Base-by-base conservation (phyloP, 2,329 filamentous ascomycete genomes). In the Fusarium bactridioides region DNA sequence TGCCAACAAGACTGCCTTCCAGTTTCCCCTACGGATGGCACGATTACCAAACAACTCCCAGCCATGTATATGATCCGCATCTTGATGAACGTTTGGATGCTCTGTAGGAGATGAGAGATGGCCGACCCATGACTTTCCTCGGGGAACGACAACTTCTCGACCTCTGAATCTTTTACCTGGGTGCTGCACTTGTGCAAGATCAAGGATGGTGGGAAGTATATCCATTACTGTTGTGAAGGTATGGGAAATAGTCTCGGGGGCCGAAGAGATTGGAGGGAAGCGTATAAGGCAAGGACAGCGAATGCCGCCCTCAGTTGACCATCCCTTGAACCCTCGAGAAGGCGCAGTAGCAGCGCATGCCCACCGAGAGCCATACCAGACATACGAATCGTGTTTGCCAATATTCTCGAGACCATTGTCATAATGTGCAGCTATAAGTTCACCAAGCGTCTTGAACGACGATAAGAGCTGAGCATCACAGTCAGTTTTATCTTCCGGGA, bases 331-430 rank as follows among this genome's bases (percentile, higher is more conserved):
- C 84, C 86, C 82, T 4, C 80, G 68, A 40, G 74, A 78, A 9
- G 81, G 81, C 1, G 80, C 81, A 13, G 80, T 82, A 5, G 80
- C 78, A 2, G 81, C 80, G 27, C 79, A 77, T 5, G 87, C 87
- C 87, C 87, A 89, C 10, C 85, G 83, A 3, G 85, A 86, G 4
- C 89, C 88, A 70, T 90, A 90, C 88, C 88, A 90, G 68, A 89
- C 85, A 74, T 88, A 90, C 6, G 84, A 87, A 76, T 89, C 81
- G 81, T 21, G 86, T 83, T 72, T 88, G 5, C 87, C 88, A 19
- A 89, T 80, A 67, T 90, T 90, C 16, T 88, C 86, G 10, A 88
- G 57, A 19, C 66, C 66, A 50, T 48, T 85, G 55, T 87, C 85
- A 11, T 88, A 89, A 31, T 90, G 82, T 25, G 58, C 40, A 41